Evolutionary conservation across 805 yeast genomes (phyloP).

Genomic region (Wickerhamiella musiphila): DNA sequence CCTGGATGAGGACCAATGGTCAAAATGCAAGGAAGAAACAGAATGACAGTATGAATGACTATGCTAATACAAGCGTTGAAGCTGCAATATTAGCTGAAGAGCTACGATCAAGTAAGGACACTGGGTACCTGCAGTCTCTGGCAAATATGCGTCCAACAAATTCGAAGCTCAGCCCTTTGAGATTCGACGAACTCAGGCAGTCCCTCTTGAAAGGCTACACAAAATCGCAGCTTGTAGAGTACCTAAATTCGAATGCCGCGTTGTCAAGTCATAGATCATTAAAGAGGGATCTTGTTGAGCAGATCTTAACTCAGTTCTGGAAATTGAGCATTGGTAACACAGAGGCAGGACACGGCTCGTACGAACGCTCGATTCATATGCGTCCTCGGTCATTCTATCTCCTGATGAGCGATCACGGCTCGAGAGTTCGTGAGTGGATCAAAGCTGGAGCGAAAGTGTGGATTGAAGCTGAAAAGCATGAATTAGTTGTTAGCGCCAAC

Average conservation of each 20-base stretch:
- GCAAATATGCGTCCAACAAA: neutral
- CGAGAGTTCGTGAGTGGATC: slow-evolving; percentile 25
- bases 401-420: slow-evolving; percentile 25
- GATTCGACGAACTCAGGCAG: slow-evolving; percentile 13
- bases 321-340: slow-evolving; percentile 14
- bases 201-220: slow-evolving; percentile 17
- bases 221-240: slow-evolving; percentile 15
- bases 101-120: neutral
- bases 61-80: neutral
- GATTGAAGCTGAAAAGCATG: slow-evolving; percentile 21
- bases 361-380: slow-evolving; percentile 22
- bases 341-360: slow-evolving; percentile 22
- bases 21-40: neutral
- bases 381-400: slow-evolving; percentile 27
- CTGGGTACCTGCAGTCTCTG: neutral
- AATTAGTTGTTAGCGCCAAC: slow-evolving; percentile 27
- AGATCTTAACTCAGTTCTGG: slow-evolving; percentile 26
- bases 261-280: neutral
- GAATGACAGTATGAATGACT: neutral
- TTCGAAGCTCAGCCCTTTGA: neutral
- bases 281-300: slow-evolving; percentile 16
- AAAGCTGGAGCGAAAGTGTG: slow-evolving; percentile 27
- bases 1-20: neutral
- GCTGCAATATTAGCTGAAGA: neutral
- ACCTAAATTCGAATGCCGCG: slow-evolving; percentile 3